A percentile compares a stretch with the other conserved stretches of the same genome.
Evolutionary conservation across 192 early-diverging fungal species (phyloP).

Genomic region (Backusella australiensis): DNA sequence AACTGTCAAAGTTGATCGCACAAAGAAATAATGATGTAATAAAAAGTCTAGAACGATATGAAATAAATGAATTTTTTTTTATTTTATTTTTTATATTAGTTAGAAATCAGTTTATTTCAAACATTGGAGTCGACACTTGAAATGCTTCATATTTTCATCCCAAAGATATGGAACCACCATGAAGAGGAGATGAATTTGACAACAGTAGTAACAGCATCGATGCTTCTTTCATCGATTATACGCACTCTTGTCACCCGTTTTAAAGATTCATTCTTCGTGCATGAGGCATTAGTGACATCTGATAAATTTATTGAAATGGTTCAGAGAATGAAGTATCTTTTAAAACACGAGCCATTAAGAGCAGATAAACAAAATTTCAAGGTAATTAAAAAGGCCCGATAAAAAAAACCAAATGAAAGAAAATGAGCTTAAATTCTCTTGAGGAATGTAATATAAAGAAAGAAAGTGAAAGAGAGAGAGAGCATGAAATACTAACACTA

Average conservation of each 20-base stretch:
- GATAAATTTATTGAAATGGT: neutral
- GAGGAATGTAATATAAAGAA: neutral
- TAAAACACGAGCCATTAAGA: neutral
- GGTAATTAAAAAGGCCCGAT: neutral
- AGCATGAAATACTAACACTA: neutral
- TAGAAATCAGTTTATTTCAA: conserved; percentile 1
- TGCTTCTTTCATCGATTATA: neutral
- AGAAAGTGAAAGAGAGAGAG: neutral
- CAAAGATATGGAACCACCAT: neutral
- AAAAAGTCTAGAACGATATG: neutral
- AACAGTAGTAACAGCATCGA: conserved; percentile 6
- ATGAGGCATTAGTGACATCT: neutral
- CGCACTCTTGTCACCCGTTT: neutral
- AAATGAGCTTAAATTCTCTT: neutral
- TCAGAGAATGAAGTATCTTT: neutral
- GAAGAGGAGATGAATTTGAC: conserved; percentile 1
- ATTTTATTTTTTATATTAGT: neutral
- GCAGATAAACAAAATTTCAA: neutral
- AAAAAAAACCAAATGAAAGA: neutral
- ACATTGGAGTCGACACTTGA: neutral
- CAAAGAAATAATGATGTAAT: conserved; percentile 9
- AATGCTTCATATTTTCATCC: conserved; percentile 2
- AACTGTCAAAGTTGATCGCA: neutral
- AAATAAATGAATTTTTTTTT: neutral
- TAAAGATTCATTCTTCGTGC: neutral